Base-by-base conservation (phyloP, 2,329 filamentous ascomycete species). In the Colletotrichum destructivum region DNA sequence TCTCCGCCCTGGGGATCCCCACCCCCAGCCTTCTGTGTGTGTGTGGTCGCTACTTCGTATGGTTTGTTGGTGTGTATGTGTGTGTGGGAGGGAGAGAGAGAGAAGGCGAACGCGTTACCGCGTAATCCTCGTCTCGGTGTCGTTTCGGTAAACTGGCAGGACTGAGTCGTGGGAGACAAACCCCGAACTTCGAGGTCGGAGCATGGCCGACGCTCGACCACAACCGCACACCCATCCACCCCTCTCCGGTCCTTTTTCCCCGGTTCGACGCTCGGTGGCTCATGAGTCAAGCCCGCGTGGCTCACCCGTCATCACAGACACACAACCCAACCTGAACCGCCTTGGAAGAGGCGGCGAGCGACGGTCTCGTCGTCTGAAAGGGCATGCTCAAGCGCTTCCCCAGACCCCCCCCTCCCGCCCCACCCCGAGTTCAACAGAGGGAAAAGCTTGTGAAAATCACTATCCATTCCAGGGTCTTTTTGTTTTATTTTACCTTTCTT, bases 381-480 rank as follows among this genome's bases (percentile, higher is more conserved):
- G 23, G 68, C 56, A 68, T 46, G 18, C 51, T 67, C 63, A 67
- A 71, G 68, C 68, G 63, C 68, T 7, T 21, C 47, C 21, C 47
- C 47, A 51, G 21, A 47, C 18, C 4, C 26, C 26, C 26, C n/a
- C n/a, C n/a, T 26, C 26, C 26, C 26, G 26, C 26, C 26, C 26
- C 26, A 4, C 26, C 26, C 26, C n/a, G 16, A 16, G 49, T 13
- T 31, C 52, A n/a, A 6, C 4, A 18, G 15, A 21, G 38, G 16
- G 59, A 66, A 49, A 61, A 61, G 44, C 23, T 47, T 61, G 42
- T 47, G 42, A 47, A 60, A 54, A 26, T 16, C 23, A 31, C 31
- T 18, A 3, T 15, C 21, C 49, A 4, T 55, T 55, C n/a, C 52
- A n/a, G 52, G 52, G 52, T 55, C 52, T 11, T 38, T 18, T 44